Conservation (phyloP, 1,284 basidiomycete genomes). For the Apiotrichum veenhuisii region DNA sequence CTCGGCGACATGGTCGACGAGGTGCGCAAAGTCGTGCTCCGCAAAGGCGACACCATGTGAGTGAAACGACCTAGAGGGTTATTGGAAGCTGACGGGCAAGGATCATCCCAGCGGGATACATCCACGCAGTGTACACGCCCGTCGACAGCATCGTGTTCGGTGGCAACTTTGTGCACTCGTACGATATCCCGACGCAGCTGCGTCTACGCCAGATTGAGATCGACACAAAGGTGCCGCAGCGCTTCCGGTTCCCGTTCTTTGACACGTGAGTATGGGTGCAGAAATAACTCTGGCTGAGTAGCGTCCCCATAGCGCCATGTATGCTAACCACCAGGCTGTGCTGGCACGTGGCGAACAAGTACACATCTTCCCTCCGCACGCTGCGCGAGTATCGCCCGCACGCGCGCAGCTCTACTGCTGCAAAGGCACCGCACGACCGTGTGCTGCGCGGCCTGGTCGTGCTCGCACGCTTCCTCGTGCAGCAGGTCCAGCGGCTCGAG, state of each 20-base stretch:
- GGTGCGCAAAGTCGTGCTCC: constrained; percentile 76
- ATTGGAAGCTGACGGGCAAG: constrained; percentile 29
- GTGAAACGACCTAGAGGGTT: constrained; percentile 10
- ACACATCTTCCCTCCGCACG: constrained; percentile 65
- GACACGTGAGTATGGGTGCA: constrained; percentile 68
- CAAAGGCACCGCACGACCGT: constrained; percentile 47
- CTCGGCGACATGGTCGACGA: constrained; percentile 75
- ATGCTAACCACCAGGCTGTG: constrained; percentile 59
- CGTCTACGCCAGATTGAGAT: constrained; percentile 87
- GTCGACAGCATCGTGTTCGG: constrained; percentile 88
- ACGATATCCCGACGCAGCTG: constrained; percentile 53
- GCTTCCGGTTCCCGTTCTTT: constrained; percentile 88
- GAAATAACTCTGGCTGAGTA: no score
- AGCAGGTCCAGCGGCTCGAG: constrained; percentile 67
- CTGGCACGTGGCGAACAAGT: constrained; percentile 83
- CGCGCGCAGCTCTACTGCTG: constrained; percentile 1
- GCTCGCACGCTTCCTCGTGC: constrained; percentile 73
- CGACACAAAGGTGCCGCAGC: constrained; percentile 85
- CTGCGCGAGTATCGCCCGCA: constrained; percentile 56
- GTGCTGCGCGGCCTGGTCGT: constrained; percentile 67
- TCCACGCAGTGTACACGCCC: constrained; percentile 71
- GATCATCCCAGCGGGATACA: constrained; percentile 94
- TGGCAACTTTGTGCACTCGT: constrained; percentile 92
- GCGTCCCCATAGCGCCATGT: background rate
- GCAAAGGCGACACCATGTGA: constrained; percentile 82